Evolutionary conservation across 108 stramenopile species (phyloP).

Genomic region (Cyclotella baltica): DNA sequence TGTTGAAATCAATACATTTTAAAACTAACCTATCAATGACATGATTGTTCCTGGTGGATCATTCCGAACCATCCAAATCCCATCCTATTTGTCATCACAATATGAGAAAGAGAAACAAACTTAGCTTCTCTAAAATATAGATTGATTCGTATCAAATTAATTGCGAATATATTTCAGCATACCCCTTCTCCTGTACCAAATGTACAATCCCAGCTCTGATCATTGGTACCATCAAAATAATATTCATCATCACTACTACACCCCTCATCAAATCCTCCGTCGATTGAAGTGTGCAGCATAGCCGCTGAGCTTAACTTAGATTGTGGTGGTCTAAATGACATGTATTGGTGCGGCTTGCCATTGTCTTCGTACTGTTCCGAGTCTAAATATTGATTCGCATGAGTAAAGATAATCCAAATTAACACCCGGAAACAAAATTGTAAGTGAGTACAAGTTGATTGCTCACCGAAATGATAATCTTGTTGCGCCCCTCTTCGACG

Average conservation of each 20-base stretch:
- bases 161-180: too few species aligned
- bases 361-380: not conserved
- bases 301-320: not conserved
- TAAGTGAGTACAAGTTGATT: not conserved
- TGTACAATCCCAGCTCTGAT: constrained; percentile 36
- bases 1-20: constrained; percentile 24
- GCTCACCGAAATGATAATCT: not conserved
- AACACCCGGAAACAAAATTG: not conserved
- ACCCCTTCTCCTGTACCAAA: constrained; percentile 46
- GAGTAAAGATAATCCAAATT: not conserved
- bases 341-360: not conserved
- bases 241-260: constrained; percentile 16
- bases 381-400: not conserved
- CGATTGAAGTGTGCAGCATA: not conserved
- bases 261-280: constrained; percentile 15
- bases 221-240: constrained; percentile 53
- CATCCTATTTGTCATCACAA: constrained; percentile 47
- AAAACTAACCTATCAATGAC: constrained; percentile 68
- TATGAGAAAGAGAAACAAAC: not conserved
- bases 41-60: constrained; percentile 81
- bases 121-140: not conserved
- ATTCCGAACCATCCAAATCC: constrained; percentile 76
- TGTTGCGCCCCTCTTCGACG: constrained; percentile 8
- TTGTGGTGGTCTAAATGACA: not conserved
- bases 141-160: not conserved